Conservation (phyloP, 176 grass and related monocot genomes). For the Triticum monococcum region DNA sequence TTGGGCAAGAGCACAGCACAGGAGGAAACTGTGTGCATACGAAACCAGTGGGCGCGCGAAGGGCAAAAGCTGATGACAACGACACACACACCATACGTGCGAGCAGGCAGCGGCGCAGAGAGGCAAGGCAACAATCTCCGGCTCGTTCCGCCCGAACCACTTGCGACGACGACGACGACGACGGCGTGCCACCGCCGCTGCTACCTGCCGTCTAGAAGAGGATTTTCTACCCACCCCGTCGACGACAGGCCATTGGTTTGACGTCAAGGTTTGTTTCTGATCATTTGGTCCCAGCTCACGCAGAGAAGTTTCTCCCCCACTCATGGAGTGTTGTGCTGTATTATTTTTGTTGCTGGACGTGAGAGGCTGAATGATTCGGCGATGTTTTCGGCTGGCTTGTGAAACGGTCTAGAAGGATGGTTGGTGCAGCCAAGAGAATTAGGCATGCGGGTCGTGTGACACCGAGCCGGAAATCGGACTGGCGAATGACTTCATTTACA, state of each 20-base stretch:
- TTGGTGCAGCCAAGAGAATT: neutral
- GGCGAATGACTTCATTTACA: too few relatives aligned
- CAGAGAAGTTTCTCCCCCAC: neutral
- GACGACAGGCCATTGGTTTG: too few relatives aligned
- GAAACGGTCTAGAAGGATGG: neutral
- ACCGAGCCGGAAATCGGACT: too few relatives aligned
- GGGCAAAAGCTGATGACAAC: neutral
- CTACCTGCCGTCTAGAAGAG: neutral
- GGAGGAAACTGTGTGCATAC: neutral
- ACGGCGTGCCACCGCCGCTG: neutral
- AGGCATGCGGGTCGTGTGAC: neutral
- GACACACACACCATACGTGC: neutral
- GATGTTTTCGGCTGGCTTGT: neutral
- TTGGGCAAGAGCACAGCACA: neutral
- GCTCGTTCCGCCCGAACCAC: neutral
- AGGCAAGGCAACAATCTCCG: neutral
- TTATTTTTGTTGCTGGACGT: neutral
- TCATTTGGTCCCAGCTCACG: too few relatives aligned
- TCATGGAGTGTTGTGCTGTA: neutral
- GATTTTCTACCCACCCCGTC: neutral
- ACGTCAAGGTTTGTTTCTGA: too few relatives aligned
- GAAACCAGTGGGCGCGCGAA: neutral
- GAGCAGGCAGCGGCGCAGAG: neutral
- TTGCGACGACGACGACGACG: conserved; percentile 16
- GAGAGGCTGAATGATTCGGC: neutral